A percentile compares a stretch with the other conserved stretches of the same genome.
Conservation (phyloP, 2,329 filamentous ascomycete genomes). For the Ophiocordyceps unilateralis region DNA sequence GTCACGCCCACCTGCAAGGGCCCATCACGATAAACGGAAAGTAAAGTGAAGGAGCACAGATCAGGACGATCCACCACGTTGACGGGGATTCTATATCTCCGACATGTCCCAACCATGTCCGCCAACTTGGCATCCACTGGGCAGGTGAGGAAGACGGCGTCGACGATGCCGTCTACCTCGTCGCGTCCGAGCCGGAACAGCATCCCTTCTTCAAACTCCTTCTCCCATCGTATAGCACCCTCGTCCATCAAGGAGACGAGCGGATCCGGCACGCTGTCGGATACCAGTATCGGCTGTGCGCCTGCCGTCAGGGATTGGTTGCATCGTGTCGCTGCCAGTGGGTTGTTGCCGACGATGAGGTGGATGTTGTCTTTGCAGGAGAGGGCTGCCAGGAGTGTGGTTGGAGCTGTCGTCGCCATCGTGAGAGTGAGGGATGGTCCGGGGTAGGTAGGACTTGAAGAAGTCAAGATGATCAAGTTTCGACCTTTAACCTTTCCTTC, state of each 20-base stretch:
- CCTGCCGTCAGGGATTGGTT: slow-evolving; percentile 65
- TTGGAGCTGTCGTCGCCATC: background rate
- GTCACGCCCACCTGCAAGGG: slow-evolving; percentile 91
- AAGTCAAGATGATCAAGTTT: background rate
- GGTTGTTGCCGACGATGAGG: slow-evolving; percentile 70
- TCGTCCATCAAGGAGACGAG: slow-evolving; percentile 47
- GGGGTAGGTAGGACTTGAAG: background rate
- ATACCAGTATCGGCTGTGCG: slow-evolving; percentile 63
- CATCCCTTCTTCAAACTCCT: slow-evolving; percentile 52
- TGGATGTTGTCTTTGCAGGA: slow-evolving; percentile 59
- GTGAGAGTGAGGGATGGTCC: background rate
- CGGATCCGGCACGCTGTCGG: slow-evolving; percentile 45
- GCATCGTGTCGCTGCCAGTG: slow-evolving; percentile 74
- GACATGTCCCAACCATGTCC: slow-evolving; percentile 60
- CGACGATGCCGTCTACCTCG: slow-evolving; percentile 63
- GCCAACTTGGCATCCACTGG: slow-evolving; percentile 30
- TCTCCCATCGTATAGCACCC: slow-evolving; percentile 47
- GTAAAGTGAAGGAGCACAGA: slow-evolving; percentile 76
- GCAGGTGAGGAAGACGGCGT: slow-evolving; percentile 78
- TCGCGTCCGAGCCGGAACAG: slow-evolving; percentile 61
- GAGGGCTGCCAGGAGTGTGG: slow-evolving; percentile 46
- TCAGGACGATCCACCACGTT: slow-evolving; percentile 80
- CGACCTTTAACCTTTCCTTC: background rate
- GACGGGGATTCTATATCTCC: slow-evolving; percentile 66
- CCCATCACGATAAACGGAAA: slow-evolving; percentile 78